phyloP scores from a whole-genome alignment of 352 stramenopile genomes.

The Peronospora farinosa region DNA sequence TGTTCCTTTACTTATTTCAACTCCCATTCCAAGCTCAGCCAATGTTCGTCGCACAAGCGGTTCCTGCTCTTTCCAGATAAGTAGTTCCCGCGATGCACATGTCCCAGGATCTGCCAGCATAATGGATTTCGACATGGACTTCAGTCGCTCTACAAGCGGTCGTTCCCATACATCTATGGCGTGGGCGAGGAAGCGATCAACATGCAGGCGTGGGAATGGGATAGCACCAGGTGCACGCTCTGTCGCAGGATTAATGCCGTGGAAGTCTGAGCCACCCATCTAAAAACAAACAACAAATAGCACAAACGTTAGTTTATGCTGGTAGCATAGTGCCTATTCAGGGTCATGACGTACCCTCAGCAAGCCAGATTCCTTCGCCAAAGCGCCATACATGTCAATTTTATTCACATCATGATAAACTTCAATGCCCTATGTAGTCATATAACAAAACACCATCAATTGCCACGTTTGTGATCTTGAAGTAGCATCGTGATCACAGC shows the following conservation, averaged over 20 bases:
- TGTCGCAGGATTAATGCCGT: constrained; percentile 65
- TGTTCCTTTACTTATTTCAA: constrained; percentile 17
- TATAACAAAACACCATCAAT: constrained; percentile 1
- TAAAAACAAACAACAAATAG: constrained; percentile 19
- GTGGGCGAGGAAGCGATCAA: constrained; percentile 66
- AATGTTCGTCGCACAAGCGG: constrained; percentile 27
- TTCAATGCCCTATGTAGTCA: constrained; percentile 50
- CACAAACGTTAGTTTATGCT: constrained; percentile 1
- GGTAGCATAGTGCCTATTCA: not conserved
- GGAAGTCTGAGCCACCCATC: constrained; percentile 80
- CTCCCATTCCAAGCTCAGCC: constrained; percentile 24
- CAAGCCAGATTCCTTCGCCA: constrained; percentile 67
- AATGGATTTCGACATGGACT: constrained; percentile 26
- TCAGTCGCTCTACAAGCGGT: constrained; percentile 44
- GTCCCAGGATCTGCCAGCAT: constrained; percentile 10
- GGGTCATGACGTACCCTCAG: constrained; percentile 41
- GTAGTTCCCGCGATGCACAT: constrained; percentile 26
- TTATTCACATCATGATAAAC: constrained; percentile 78
- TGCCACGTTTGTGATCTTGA: not conserved
- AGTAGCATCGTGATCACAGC: not conserved
- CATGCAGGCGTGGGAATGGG: constrained; percentile 58
- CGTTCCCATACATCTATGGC: constrained; percentile 61
- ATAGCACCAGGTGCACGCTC: constrained; percentile 73
- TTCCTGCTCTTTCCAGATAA: constrained; percentile 55
- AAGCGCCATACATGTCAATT: constrained; percentile 72